Percentiles rank a stretch among this genome's conserved stretches.
These are phyloP conservation scores for Gypsophila paniculata DNA, from an alignment of 179 eudicot species.

Conservation along the genomic window DNA sequence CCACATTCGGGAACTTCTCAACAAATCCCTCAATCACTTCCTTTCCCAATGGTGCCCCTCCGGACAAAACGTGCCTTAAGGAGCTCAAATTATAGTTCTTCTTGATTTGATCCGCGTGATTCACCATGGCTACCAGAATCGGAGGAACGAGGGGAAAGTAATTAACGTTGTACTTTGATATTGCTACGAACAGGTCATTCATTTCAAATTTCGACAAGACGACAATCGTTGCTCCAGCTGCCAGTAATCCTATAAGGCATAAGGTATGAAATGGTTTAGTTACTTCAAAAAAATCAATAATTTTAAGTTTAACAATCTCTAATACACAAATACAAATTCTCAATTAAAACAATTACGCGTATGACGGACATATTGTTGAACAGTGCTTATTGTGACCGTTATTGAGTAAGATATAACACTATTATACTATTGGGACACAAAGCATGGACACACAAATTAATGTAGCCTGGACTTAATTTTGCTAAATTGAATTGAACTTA, in stretches of 20 bases:
- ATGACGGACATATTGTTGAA: too few species aligned
- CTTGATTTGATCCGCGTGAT: constrained; percentile 54
- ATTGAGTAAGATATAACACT: too few species aligned
- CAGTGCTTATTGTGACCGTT: too few species aligned
- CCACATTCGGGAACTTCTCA: constrained; percentile 63
- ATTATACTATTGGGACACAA: too few species aligned
- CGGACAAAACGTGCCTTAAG: constrained; percentile 48
- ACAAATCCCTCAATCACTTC: constrained; percentile 83
- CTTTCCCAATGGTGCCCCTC: constrained; percentile 91
- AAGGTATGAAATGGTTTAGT: neutral
- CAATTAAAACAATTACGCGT: too few species aligned
- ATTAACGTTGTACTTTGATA: constrained; percentile 53
- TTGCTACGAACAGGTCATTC: constrained; percentile 66
- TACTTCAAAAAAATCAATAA: too few species aligned
- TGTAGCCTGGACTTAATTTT: too few species aligned
- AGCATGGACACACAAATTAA: too few species aligned
- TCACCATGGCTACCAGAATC: constrained; percentile 68
- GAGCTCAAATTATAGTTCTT: constrained; percentile 34
- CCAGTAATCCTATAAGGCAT: constrained; percentile 61
- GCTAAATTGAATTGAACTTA: too few species aligned
- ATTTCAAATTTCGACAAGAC: constrained; percentile 78
- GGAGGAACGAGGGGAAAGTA: constrained; percentile 87
- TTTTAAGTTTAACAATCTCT: too few species aligned
- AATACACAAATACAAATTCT: too few species aligned
- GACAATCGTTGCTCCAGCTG: constrained; percentile 71